Conservation (phyloP, 2,329 filamentous ascomycete species). For the Hansfordia pulvinata region DNA sequence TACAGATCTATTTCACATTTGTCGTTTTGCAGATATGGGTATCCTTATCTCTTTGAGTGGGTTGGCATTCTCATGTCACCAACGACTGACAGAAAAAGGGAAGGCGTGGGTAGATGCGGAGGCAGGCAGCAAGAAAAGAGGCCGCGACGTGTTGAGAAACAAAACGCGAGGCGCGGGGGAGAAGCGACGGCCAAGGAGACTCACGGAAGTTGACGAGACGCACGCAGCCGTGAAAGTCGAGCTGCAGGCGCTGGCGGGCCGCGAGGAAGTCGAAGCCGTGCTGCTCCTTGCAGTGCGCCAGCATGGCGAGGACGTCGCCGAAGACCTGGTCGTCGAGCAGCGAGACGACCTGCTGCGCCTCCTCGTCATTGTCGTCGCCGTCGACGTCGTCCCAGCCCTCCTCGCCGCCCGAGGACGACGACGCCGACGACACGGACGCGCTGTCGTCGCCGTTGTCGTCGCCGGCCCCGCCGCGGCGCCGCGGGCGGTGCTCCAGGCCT, state of each 20-base stretch:
- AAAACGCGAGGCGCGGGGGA: too few relatives aligned
- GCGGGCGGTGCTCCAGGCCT: too few relatives aligned
- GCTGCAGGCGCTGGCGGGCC: slow-evolving; percentile 37
- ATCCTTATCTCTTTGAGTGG: too few relatives aligned
- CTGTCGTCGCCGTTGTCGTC: slow-evolving; percentile 10
- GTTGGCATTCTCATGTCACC: too few relatives aligned
- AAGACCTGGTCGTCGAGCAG: slow-evolving; percentile 57
- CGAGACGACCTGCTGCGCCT: slow-evolving; percentile 48
- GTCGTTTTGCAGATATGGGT: too few relatives aligned
- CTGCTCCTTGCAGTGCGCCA: slow-evolving; percentile 53
- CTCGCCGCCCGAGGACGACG: slow-evolving; percentile 24
- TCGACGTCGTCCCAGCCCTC: slow-evolving; percentile 42
- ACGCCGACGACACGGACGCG: slow-evolving; percentile 21
- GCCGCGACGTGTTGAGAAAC: too few relatives aligned
- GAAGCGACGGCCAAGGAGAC: too few relatives aligned
- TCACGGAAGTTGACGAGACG: slow-evolving; percentile 64
- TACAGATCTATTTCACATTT: too few relatives aligned
- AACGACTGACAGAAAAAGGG: too few relatives aligned
- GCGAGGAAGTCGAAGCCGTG: slow-evolving; percentile 54
- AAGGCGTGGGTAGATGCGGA: too few relatives aligned
- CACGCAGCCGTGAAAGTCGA: slow-evolving; percentile 63
- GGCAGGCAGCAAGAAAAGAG: too few relatives aligned
- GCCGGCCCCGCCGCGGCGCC: too few relatives aligned
- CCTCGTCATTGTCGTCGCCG: slow-evolving; percentile 43
- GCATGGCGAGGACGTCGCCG: slow-evolving; percentile 48